phyloP scores from a whole-genome alignment of 1,284 basidiomycete species.

The Ceratobasidium sp. region DNA sequence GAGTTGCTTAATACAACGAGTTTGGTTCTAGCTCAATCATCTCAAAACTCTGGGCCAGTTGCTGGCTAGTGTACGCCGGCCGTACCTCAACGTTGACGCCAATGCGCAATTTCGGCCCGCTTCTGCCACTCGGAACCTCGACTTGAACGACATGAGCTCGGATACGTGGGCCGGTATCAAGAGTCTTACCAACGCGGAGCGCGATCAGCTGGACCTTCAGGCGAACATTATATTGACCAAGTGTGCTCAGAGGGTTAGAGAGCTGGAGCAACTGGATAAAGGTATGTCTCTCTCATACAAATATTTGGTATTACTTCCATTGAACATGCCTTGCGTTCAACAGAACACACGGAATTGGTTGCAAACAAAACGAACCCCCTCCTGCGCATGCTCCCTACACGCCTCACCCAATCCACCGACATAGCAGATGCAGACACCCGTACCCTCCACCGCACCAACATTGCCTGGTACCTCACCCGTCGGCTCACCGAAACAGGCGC shows the following conservation, averaged over 20 bases:
- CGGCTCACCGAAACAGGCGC: conserved; percentile 83
- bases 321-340: conserved; percentile 47
- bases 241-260: conserved; percentile 85
- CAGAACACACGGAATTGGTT: conserved; percentile 75
- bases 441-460: conserved; percentile 83
- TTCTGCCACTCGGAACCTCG: conserved; percentile 67
- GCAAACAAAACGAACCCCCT: conserved; percentile 72
- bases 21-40: conserved; percentile 71
- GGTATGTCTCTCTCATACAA: conserved; percentile 66
- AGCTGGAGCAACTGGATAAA: conserved; percentile 87
- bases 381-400: conserved; percentile 72
- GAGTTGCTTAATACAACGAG: conserved; percentile 40
- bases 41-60: conserved; percentile 77
- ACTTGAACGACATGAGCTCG: conserved; percentile 62
- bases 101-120: conserved; percentile 63
- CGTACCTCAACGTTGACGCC: conserved; percentile 82
- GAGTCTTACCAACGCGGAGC: conserved; percentile 83
- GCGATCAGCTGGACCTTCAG: conserved; percentile 92
- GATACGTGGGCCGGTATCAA: conserved; percentile 76
- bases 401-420: conserved; percentile 69
- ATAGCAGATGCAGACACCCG: conserved; percentile 75
- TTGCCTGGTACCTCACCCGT: conserved; percentile 87
- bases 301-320: conserved; percentile 35
- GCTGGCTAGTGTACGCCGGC: conserved; percentile 75
- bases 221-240: conserved; percentile 83